Percentiles rank a stretch among this genome's conserved stretches.
Evolutionary conservation across 192 early-diverging fungal genomes (phyloP).

Genomic region (Coemansia sp.): DNA sequence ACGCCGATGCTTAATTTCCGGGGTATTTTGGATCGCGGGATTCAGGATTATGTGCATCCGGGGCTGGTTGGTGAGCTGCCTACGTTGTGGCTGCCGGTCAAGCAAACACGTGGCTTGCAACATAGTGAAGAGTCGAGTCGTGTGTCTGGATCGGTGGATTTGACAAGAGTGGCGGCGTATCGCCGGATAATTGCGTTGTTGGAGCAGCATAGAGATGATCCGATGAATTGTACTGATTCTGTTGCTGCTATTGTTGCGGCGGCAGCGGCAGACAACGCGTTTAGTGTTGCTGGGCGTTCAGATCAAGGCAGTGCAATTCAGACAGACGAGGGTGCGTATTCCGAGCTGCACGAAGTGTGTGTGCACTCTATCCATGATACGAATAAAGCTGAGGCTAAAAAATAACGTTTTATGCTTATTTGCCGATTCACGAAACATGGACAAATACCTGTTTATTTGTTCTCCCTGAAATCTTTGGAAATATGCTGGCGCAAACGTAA

Average conservation of each 20-base stretch:
- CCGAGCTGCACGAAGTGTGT: conserved; percentile 9
- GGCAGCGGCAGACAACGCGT: not conserved
- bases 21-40: conserved; percentile 74
- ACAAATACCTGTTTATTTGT: too few species aligned
- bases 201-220: not conserved
- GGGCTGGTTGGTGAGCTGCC: conserved; percentile 68
- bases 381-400: not conserved
- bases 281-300: not conserved
- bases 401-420: too few species aligned
- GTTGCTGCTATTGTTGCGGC: conserved; percentile 6
- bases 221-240: conserved; percentile 7
- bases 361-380: not conserved
- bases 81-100: conserved; percentile 70
- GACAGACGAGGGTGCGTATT: not conserved
- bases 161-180: conserved; percentile 14
- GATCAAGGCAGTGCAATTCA: not conserved
- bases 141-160: not conserved
- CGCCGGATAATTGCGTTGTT: conserved; percentile 1
- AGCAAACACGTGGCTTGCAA: not conserved
- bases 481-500: too few species aligned
- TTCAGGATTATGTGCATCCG: conserved; percentile 67
- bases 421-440: too few species aligned
- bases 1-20: conserved; percentile 73
- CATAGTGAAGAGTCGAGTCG: not conserved
- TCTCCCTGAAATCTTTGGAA: too few species aligned